Base-by-base conservation (phyloP, 2,329 filamentous ascomycete genomes). In the Aureobasidium sp. region DNA sequence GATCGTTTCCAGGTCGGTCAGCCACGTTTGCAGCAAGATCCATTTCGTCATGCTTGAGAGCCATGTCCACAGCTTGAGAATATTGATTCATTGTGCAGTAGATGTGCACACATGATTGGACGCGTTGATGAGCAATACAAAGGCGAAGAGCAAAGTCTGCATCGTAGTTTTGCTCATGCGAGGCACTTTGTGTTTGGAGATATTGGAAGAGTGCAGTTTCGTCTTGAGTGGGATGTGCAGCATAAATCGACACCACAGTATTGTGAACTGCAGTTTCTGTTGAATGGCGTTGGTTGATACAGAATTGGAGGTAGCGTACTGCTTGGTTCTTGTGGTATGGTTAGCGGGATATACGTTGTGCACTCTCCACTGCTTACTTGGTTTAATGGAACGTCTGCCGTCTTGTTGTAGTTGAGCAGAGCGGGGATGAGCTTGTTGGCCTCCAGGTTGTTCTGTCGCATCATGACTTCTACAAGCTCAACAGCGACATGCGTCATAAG, bases 61-160 rank as follows among this genome's bases (percentile, higher is more conserved):
- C 94, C 5, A 99, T 83, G 70, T 96, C 90, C 4, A 99, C 94
- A 1, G 93, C 93, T 73, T 95, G 90, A 21, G 90, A 83, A 71
- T 96, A 97, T 73, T 97, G 91, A 0, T 88, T 88, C 93, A 99
- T 99, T 64, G 87, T 89, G 61, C 89, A 96, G 78, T 97, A 99
- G 65, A 99, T 97, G 74, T 97, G 92, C 5, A 97, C 93, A 70
- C 92, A 96, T 15, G 91, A 95, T 65, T 96, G 86, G 1, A 97
- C 92, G 47, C 94, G 88, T 67, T 92, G 87, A 75, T 99, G 87
- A 69, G 97, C 89, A 66, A 99, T 97, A 75, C 94, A 99, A 13
- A 97, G 83, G 11, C 94, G 88, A 34, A 99, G 85, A 1, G 94
- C 94, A 75, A 99, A 99, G 74, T 99, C 94, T 2, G 91, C 90